These are phyloP conservation scores for Carex kokanica DNA, from an alignment of 176 grass and related monocot genomes.

Conservation along the genomic window DNA sequence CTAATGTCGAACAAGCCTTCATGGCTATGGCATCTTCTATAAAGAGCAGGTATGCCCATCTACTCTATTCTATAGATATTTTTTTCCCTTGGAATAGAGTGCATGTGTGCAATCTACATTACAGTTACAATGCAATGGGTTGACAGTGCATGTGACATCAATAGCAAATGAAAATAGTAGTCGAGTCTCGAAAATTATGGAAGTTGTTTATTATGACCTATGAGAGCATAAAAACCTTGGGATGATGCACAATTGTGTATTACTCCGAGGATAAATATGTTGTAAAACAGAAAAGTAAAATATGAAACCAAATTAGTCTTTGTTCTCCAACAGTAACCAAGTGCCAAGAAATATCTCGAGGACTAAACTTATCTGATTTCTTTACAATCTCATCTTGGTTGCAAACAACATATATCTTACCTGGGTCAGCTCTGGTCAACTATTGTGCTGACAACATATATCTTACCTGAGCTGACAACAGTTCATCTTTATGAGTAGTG, in stretches of 20 bases:
- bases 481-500: too few relatives aligned
- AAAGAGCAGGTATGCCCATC: constrained; percentile 43
- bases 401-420: too few relatives aligned
- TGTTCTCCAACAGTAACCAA: neutral
- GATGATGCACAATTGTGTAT: neutral
- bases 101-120: neutral
- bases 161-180: neutral
- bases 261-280: neutral
- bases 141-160: neutral
- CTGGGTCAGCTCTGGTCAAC: too few relatives aligned
- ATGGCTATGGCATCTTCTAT: constrained; percentile 68
- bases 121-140: neutral
- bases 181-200: neutral
- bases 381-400: neutral
- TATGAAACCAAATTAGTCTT: neutral
- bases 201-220: neutral
- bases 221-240: neutral
- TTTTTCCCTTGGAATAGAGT: neutral
- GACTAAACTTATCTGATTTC: neutral
- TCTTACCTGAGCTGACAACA: too few relatives aligned
- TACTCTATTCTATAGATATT: neutral
- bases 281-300: neutral
- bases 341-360: neutral
- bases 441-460: too few relatives aligned
- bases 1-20: constrained; percentile 75